Base-by-base conservation (phyloP, 2,329 filamentous ascomycete species). In the Alternaria postmessia region DNA sequence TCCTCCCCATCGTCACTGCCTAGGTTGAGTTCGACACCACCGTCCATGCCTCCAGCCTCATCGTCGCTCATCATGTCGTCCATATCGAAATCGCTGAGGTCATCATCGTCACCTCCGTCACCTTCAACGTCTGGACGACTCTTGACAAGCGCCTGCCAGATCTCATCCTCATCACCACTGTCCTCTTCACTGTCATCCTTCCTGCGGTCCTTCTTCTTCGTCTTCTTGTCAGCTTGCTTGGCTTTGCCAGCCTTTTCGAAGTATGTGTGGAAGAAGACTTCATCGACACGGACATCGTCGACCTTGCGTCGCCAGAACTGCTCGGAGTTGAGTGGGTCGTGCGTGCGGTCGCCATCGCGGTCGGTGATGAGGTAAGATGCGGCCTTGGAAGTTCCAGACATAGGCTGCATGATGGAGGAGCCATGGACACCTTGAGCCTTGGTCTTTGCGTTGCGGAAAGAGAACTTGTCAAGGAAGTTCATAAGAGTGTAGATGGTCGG, bases 221-320 rank as follows among this genome's bases (percentile, higher is more conserved):
- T 80, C 76, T 87, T 85, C 80, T 86, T 86, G 69, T 85, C 84
- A 70, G 83, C 85, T 62, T 77, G 77, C 72, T 85, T 84, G 68
- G 83, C 80, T 65, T 84, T 85, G 49, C 83, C 86, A 11, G 83
- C 81, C 75, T 90, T 86, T 57, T 88, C 89, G 81, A 99, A 99
- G 86, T 99, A 99, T 67, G 93, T 89, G 79, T 99, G 95, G 87
- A 99, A 99, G 87, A 99, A 99, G 39, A 93, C 91, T 75, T 99
- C 95, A 67, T 99, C 94, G 0, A 89, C 92, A 3, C 91, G 89
- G 44, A 99, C 90, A 54, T 98, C 89, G 65, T 93, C 89, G n/a
- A 87, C 85, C 81, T 93, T 94, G 86, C 92, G 93, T 72, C 89
- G 90, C 92, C 93, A 97, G 84, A 99, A 99, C 3, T 88, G 84